Conservation (phyloP, 176 grass and related monocot species). For the Phyllostachys edulis region DNA sequence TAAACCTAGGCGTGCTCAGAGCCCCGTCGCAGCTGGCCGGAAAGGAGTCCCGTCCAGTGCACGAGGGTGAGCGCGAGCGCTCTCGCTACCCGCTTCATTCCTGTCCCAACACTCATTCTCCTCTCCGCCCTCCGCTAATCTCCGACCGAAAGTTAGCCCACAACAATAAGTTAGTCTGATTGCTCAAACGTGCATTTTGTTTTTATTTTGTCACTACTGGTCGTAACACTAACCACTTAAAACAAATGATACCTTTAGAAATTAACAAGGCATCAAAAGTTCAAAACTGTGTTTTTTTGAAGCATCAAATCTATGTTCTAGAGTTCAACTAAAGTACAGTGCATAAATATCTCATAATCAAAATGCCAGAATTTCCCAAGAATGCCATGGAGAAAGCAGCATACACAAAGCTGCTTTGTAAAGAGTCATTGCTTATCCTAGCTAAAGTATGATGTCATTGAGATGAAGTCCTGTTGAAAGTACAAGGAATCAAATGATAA, state of each 20-base stretch:
- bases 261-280: background rate
- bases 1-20: too few species aligned
- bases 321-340: background rate
- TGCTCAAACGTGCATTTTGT: background rate
- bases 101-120: too few species aligned
- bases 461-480: background rate
- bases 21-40: too few species aligned
- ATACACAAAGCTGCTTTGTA: background rate
- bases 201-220: background rate
- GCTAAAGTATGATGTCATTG: background rate
- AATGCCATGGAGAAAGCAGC: background rate
- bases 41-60: too few species aligned
- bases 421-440: background rate
- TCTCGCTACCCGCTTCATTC: too few species aligned
- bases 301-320: background rate
- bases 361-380: background rate
- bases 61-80: too few species aligned
- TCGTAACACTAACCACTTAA: background rate
- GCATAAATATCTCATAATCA: background rate
- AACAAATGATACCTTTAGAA: background rate
- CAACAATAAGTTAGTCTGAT: background rate
- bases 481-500: background rate
- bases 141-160: too few species aligned
- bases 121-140: too few species aligned
- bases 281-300: background rate